phyloP scores from a whole-genome alignment of 768 basidiomycete species.

The Agaricus subrufescens region DNA sequence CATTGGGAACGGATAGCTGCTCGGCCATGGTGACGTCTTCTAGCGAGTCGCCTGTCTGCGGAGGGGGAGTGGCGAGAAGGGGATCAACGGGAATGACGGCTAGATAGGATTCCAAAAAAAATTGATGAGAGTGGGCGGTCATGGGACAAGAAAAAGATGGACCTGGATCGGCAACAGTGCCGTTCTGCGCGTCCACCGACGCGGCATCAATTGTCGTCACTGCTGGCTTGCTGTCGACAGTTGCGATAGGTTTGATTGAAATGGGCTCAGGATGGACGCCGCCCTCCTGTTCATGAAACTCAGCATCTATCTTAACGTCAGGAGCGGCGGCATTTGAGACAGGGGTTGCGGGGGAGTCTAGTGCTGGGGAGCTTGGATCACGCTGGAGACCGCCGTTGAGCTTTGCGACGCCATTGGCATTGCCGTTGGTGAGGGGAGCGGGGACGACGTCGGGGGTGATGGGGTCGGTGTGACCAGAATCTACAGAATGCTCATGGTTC shows the following conservation, averaged over 20 bases:
- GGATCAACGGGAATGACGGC: slow-evolving; percentile 40
- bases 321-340: slow-evolving; percentile 43
- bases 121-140: slow-evolving; percentile 16
- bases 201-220: slow-evolving; percentile 26
- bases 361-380: slow-evolving; percentile 33
- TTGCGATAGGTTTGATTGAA: slow-evolving; percentile 40
- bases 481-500: slow-evolving; percentile 45
- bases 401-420: slow-evolving; percentile 28
- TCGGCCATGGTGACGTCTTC: slow-evolving; percentile 61
- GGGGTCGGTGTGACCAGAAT: slow-evolving; percentile 31
- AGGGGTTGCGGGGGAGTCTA: slow-evolving; percentile 59
- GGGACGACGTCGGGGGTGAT: slow-evolving; percentile 37
- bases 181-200: slow-evolving; percentile 40
- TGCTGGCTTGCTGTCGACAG: slow-evolving; percentile 21
- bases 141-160: slow-evolving; percentile 11
- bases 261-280: slow-evolving; percentile 62
- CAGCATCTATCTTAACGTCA: slow-evolving; percentile 60
- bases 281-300: slow-evolving; percentile 60
- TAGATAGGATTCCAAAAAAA: slow-evolving; percentile 22
- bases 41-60: slow-evolving; percentile 33
- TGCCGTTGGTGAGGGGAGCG: slow-evolving; percentile 33
- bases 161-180: slow-evolving; percentile 49
- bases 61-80: slow-evolving; percentile 41
- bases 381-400: slow-evolving; percentile 26
- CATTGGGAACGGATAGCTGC: slow-evolving; percentile 26